Evolutionary conservation across 805 yeast species (phyloP).

Genomic region (Zygoascus flipseniorum): DNA sequence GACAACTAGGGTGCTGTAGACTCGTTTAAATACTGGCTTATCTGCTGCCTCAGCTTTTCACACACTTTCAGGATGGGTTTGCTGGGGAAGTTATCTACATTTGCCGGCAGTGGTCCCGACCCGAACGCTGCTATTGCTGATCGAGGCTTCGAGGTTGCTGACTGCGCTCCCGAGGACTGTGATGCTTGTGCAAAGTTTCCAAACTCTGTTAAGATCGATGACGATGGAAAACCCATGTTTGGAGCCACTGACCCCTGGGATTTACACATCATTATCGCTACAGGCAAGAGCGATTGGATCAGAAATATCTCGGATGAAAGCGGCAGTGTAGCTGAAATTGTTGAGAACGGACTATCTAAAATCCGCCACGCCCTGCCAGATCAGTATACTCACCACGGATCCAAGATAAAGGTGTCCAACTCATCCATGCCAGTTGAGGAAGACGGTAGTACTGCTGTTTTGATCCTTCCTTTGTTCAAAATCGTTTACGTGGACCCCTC

Average conservation of each 20-base stretch:
- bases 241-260: constrained; percentile 63
- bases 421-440: constrained; percentile 3
- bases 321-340: constrained; percentile 28
- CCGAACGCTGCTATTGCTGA: not conserved
- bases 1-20: no score
- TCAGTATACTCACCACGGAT: not conserved
- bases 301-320: constrained; percentile 54
- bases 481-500: constrained; percentile 48
- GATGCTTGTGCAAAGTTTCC: constrained; percentile 49
- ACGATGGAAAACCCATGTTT: constrained; percentile 42
- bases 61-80: not conserved
- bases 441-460: constrained; percentile 23
- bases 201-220: constrained; percentile 38
- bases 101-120: not conserved
- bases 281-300: constrained; percentile 80
- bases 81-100: not conserved
- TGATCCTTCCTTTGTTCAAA: constrained; percentile 66
- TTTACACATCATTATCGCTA: constrained; percentile 69
- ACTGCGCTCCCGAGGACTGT: constrained; percentile 45
- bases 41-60: not conserved
- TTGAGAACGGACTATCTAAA: constrained; percentile 4
- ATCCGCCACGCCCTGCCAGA: not conserved
- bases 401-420: constrained; percentile 3
- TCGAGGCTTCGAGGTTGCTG: constrained; percentile 36
- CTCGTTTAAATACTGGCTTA: not conserved